phyloP scores from a whole-genome alignment of 768 basidiomycete genomes.

The Tricholoma flavovirens region DNA sequence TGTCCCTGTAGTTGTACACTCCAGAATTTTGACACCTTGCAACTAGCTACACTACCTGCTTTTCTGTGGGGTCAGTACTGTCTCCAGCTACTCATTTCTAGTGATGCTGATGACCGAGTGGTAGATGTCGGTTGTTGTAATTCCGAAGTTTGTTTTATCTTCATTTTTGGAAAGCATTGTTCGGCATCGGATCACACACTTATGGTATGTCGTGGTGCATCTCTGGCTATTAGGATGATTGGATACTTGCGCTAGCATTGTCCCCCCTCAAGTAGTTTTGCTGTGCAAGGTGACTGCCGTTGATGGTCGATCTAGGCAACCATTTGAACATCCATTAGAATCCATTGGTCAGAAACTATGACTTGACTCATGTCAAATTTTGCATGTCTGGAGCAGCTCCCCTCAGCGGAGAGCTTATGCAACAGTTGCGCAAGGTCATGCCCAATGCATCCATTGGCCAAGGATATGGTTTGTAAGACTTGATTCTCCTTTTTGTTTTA shows the following conservation, averaged over 20 bases:
- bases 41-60: constrained; percentile 44
- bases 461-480: constrained; percentile 44
- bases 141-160: constrained; percentile 58
- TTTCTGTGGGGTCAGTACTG: constrained; percentile 43
- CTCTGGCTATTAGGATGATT: background rate
- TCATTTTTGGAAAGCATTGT: constrained; percentile 51
- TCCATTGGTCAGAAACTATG: constrained; percentile 42
- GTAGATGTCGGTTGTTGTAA: constrained; percentile 51
- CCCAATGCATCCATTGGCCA: constrained; percentile 62
- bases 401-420: constrained; percentile 50
- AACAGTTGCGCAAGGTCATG: constrained; percentile 36
- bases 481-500: background rate
- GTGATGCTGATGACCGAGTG: background rate
- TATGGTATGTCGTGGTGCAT: constrained; percentile 36
- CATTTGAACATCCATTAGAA: constrained; percentile 30
- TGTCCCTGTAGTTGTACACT: constrained; percentile 1
- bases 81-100: background rate
- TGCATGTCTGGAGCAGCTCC: constrained; percentile 61
- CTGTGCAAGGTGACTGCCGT: constrained; percentile 53
- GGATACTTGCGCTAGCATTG: constrained; percentile 34
- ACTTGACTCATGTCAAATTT: constrained; percentile 47
- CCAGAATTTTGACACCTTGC: constrained; percentile 4
- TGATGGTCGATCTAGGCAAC: constrained; percentile 1
- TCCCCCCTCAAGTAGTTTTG: constrained; percentile 61
- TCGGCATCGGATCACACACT: constrained; percentile 48